These are phyloP conservation scores for Litsea cubeba DNA, from an alignment of 164 flowering plant genomes.

Conservation along the genomic window DNA sequence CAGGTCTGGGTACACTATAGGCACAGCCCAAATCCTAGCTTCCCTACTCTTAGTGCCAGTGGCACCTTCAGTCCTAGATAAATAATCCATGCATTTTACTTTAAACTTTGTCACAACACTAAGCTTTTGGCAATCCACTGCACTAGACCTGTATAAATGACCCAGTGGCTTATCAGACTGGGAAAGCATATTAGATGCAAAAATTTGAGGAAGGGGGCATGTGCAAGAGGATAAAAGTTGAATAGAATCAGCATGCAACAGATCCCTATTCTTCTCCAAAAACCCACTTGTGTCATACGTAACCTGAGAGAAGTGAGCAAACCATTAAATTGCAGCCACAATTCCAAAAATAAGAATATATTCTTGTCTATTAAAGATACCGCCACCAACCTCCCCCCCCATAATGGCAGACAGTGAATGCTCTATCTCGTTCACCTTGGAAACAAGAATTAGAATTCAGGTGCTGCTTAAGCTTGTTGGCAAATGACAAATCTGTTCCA, in stretches of 20 bases:
- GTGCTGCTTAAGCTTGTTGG: constrained; percentile 94
- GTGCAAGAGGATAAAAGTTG: constrained; percentile 82
- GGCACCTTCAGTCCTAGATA: no score
- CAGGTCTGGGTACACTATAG: no score
- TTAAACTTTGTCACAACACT: constrained; percentile 97
- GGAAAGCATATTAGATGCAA: constrained; percentile 74
- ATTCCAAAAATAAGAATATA: not conserved
- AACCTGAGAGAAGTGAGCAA: constrained; percentile 49
- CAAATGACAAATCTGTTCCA: constrained; percentile 90
- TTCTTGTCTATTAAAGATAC: no score
- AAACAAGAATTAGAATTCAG: constrained; percentile 64
- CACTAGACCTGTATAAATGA: constrained; percentile 72
- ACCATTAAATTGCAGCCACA: constrained; percentile 4
- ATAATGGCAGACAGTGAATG: constrained; percentile 77
- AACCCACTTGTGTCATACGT: constrained; percentile 88
- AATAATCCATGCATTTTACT: constrained; percentile 33
- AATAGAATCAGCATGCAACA: constrained; percentile 82
- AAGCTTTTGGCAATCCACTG: constrained; percentile 89
- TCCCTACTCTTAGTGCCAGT: no score
- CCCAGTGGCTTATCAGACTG: constrained; percentile 85
- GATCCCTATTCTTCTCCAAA: constrained; percentile 93
- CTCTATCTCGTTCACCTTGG: constrained; percentile 76
- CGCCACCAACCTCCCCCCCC: constrained; percentile 81
- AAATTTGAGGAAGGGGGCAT: constrained; percentile 75
- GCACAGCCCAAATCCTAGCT: no score